phyloP scores from a whole-genome alignment of 306 rosid genomes.

The Cicer bijugum region DNA sequence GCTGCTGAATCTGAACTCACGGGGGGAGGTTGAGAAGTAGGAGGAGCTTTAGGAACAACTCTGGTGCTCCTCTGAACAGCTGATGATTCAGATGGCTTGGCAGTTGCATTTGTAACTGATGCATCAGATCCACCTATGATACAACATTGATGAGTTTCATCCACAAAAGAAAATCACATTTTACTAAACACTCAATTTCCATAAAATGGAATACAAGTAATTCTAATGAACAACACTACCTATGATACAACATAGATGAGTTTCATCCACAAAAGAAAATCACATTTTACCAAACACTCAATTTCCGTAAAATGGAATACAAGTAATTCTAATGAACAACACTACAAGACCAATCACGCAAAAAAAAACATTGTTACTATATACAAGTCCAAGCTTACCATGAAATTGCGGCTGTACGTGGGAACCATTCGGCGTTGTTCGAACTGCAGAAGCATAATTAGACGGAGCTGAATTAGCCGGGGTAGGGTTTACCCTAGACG shows the following conservation, averaged over 20 bases:
- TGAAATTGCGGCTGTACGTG: slow-evolving; percentile 60
- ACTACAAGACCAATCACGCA: background rate
- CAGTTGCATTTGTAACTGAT: slow-evolving; percentile 52
- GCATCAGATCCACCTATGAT: slow-evolving; percentile 58
- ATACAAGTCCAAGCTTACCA: slow-evolving; percentile 49
- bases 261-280: slow-evolving; percentile 2
- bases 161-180: slow-evolving; percentile 16
- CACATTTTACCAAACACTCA: slow-evolving; percentile 23
- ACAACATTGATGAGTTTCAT: slow-evolving; percentile 9
- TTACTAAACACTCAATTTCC: slow-evolving; percentile 25
- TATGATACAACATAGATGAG: slow-evolving; percentile 40
- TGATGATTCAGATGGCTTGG: slow-evolving; percentile 60
- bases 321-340: slow-evolving; percentile 1
- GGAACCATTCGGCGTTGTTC: slow-evolving; percentile 71
- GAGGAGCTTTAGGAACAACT: slow-evolving; percentile 73
- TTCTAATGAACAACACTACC: slow-evolving; percentile 42
- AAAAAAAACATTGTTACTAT: background rate
- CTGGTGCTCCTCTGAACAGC: slow-evolving; percentile 65
- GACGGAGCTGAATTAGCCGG: slow-evolving; percentile 59
- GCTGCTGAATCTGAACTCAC: slow-evolving; percentile 55
- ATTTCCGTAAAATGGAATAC: slow-evolving; percentile 16
- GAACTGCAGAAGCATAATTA: slow-evolving; percentile 54
- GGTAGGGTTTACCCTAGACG: slow-evolving; percentile 67
- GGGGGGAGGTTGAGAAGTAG: slow-evolving; percentile 72
- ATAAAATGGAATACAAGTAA: slow-evolving; percentile 26